Conservation (phyloP, 352 stramenopile species). For the Pythium apleroticum region DNA sequence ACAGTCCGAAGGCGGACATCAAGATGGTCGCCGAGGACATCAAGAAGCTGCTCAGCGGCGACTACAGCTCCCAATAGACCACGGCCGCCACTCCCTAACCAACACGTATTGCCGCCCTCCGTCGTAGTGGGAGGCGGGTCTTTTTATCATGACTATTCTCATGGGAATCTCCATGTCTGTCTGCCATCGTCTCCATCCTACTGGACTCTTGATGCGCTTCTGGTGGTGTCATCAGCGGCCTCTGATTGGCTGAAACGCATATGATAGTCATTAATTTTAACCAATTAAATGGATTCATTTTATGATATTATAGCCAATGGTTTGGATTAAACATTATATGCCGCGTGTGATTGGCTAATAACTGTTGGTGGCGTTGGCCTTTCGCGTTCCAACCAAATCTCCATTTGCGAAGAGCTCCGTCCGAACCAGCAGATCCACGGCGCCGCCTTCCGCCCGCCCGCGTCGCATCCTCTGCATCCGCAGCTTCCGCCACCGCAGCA, state of each 20-base stretch:
- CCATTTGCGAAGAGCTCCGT: conserved; percentile 22
- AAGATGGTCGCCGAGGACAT: conserved; percentile 68
- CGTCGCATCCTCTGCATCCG: background rate
- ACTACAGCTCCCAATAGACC: conserved; percentile 20
- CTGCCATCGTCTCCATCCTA: no score
- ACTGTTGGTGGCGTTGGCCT: conserved; percentile 31
- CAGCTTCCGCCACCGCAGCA: no score
- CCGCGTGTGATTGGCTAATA: conserved; percentile 22
- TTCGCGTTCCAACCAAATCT: conserved; percentile 36
- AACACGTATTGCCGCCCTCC: conserved; percentile 2
- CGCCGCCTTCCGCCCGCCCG: no score
- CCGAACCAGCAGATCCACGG: background rate
- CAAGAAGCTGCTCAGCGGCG: conserved; percentile 50
- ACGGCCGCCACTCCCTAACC: background rate
- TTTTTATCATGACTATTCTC: background rate
- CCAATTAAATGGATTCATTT: background rate
- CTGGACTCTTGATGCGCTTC: background rate
- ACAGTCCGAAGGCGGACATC: conserved; percentile 74
- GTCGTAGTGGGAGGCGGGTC: background rate
- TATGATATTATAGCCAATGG: background rate
- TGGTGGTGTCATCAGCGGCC: background rate
- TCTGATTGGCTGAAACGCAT: conserved; percentile 8
- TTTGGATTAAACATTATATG: background rate
- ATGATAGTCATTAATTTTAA: background rate
- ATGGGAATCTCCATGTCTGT: background rate